These are phyloP conservation scores for Cicer yamashitae DNA, from an alignment of 306 rosid genomes.

Conservation along the genomic window DNA sequence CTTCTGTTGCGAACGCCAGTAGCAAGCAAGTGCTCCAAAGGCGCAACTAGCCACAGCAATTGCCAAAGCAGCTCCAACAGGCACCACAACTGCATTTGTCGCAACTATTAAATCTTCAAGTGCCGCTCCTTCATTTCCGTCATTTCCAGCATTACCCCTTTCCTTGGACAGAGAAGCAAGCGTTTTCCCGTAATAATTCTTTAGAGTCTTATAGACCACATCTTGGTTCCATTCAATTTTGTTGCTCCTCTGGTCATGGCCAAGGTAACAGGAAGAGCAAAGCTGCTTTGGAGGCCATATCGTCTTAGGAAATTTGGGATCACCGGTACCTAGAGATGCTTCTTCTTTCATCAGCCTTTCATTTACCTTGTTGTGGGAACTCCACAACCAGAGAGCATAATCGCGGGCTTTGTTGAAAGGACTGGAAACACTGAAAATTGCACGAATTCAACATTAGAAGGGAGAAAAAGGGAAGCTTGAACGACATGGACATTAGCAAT, in stretches of 20 bases:
- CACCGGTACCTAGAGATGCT: constrained; percentile 69
- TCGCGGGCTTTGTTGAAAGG: constrained; percentile 85
- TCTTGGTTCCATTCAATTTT: constrained; percentile 72
- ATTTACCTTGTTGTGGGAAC: constrained; percentile 78
- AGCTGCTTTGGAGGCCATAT: constrained; percentile 91
- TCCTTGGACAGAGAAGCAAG: constrained; percentile 69
- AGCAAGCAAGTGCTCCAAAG: constrained; percentile 96
- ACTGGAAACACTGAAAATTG: constrained; percentile 64
- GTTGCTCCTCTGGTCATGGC: constrained; percentile 51
- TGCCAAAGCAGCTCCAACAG: constrained; percentile 95
- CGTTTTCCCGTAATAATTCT: constrained; percentile 63
- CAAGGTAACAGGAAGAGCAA: constrained; percentile 68
- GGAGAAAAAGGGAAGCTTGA: constrained; percentile 24
- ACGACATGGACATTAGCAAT: constrained; percentile 16
- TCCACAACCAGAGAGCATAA: constrained; percentile 92
- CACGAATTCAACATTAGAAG: constrained; percentile 39
- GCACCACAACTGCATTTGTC: constrained; percentile 79
- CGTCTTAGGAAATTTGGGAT: constrained; percentile 91
- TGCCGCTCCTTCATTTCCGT: constrained; percentile 33
- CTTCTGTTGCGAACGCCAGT: constrained; percentile 99
- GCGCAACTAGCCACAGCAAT: constrained; percentile 98
- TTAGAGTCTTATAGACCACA: constrained; percentile 68
- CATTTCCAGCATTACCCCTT: constrained; percentile 50
- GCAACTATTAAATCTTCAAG: constrained; percentile 67
- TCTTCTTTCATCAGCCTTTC: constrained; percentile 82